Base-by-base conservation (phyloP, 2,329 filamentous ascomycete genomes). In the Penicillium paneum region DNA sequence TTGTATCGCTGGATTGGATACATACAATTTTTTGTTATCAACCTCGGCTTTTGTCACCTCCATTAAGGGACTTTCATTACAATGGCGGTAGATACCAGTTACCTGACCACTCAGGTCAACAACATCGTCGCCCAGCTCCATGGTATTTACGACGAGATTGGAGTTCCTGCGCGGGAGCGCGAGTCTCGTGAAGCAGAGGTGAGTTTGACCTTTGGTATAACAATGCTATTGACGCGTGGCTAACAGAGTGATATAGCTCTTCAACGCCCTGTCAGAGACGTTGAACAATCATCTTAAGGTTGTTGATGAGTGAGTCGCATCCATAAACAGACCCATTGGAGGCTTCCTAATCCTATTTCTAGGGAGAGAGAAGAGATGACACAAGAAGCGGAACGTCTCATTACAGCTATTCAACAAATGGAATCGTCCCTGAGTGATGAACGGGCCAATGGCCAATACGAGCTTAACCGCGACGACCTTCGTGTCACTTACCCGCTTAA, bases 131-230 rank as follows among this genome's bases (percentile, higher is more conserved):
- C 85, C 74, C 91, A 97, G 76, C 83, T 99, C 57, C 93, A 97
- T 76, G 89, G 89, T 62, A 83, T 97, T 54, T 99, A 97, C 69
- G 94, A 99, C 73, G 93, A 99, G 71, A 99, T 99, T 68, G 94
- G 94, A 55, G 89, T 99, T n/a, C 85, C 93, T 28, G 85, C 79
- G 68, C 91, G 96, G 85, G 94, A 97, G 74, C 89, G 94, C 68
- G 91, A 97, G 71, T 82, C 84, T 46, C 83, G 94, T 67, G 93
- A 97, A 72, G 84, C 90, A 71, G 91, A 97, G 85, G 92, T 95
- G 78, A 69, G 82, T 67, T 56, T 1, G 10, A 29, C n/a, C 21
- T 19, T 5, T 3, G 12, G 15, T 32, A 2, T n/a, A n/a, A 19
- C 31, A 34, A 21, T 31, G 39, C 5, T 6, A 36, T 52, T 26